phyloP scores from a whole-genome alignment of 768 basidiomycete species.

The Lactarius vividus region DNA sequence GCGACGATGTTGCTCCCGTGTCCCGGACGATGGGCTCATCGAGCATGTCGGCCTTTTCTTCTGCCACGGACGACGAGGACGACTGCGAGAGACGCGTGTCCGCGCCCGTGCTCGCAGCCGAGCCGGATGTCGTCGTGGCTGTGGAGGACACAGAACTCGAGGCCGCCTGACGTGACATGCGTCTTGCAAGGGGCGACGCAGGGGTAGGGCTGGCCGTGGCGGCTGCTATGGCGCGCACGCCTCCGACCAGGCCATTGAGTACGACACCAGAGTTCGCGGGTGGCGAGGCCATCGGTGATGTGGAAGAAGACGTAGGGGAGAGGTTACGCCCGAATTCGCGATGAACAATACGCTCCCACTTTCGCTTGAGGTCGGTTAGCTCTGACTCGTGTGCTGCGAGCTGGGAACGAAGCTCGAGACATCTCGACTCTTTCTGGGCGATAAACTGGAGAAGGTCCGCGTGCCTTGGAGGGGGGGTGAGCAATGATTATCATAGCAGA shows the following conservation, averaged over 20 bases:
- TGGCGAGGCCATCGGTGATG: slow-evolving; percentile 16
- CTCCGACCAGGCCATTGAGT: slow-evolving; percentile 62
- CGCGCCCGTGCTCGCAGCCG: slow-evolving; percentile 31
- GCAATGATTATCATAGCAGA: neutral
- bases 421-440: slow-evolving; percentile 83
- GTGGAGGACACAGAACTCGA: slow-evolving; percentile 27
- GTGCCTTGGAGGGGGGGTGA: slow-evolving; percentile 47
- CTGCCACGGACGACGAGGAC: slow-evolving; percentile 44
- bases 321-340: slow-evolving; percentile 47
- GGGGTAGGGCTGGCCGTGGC: slow-evolving; percentile 38
- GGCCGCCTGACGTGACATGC: slow-evolving; percentile 18
- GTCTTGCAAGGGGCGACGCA: slow-evolving; percentile 26
- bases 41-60: slow-evolving; percentile 25
- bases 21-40: slow-evolving; percentile 45
- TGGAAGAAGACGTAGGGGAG: slow-evolving; percentile 28
- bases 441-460: slow-evolving; percentile 80
- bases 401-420: slow-evolving; percentile 76
- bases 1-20: slow-evolving; percentile 42
- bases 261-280: slow-evolving; percentile 33
- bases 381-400: slow-evolving; percentile 71
- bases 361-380: slow-evolving; percentile 69
- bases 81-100: slow-evolving; percentile 45
- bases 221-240: slow-evolving; percentile 60
- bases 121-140: slow-evolving; percentile 31
- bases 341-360: slow-evolving; percentile 79